These are phyloP conservation scores for Dryadomyces quercivorus DNA, from an alignment of 2,329 filamentous ascomycete species.

Conservation along the genomic window DNA sequence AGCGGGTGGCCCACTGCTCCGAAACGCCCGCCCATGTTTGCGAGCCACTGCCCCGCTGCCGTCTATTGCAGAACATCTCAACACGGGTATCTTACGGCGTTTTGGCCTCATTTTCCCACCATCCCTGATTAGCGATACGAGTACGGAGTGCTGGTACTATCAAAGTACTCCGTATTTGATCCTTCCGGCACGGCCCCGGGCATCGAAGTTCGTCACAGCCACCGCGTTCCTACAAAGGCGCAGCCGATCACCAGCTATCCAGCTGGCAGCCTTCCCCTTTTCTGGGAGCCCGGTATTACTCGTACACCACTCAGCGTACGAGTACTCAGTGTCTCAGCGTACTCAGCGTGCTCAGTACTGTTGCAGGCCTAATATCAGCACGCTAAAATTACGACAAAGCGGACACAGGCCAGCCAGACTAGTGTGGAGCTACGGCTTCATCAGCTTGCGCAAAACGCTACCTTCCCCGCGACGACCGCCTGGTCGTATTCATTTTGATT, in stretches of 20 bases:
- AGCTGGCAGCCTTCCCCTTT: neutral
- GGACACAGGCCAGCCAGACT: neutral
- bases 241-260: neutral
- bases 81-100: neutral
- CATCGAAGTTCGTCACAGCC: neutral
- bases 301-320: too few species aligned
- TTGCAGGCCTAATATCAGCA: neutral
- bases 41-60: neutral
- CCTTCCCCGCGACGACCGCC: constrained; percentile 2
- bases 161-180: too few species aligned
- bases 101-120: neutral
- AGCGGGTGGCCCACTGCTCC: neutral
- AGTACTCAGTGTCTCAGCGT: too few species aligned
- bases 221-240: neutral
- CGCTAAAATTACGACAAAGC: constrained; percentile 3
- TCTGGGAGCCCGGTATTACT: too few species aligned
- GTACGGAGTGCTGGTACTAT: too few species aligned
- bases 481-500: neutral
- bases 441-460: constrained; percentile 2
- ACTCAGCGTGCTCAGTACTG: neutral
- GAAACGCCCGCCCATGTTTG: neutral
- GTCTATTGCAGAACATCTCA: neutral
- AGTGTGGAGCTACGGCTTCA: neutral
- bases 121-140: neutral
- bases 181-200: neutral